Evolutionary conservation across 1,284 basidiomycete genomes (phyloP).

Genomic region (Farysia itapuensis): DNA sequence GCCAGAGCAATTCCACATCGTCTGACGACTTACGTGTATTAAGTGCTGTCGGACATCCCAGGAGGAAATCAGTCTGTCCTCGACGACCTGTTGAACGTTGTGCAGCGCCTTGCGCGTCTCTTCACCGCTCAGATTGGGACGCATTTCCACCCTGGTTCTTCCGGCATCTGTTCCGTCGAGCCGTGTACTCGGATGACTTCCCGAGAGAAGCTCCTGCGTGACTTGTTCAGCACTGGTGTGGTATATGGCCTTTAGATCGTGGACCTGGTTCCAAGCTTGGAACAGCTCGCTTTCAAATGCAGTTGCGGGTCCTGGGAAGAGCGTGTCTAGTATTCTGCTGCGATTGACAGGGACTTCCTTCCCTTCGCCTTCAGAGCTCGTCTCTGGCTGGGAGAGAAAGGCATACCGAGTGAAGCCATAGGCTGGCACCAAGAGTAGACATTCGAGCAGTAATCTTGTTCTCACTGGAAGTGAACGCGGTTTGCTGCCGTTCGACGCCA

Average conservation of each 20-base stretch:
- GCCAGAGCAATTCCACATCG: too few species aligned
- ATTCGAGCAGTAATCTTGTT: not conserved
- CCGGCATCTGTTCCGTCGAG: too few species aligned
- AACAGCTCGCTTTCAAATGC: conserved; percentile 7
- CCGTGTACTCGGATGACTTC: too few species aligned
- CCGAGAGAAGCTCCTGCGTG: not conserved
- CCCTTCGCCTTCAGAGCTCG: not conserved
- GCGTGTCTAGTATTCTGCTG: conserved; percentile 3
- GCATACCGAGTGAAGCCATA: not conserved
- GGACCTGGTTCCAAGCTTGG: conserved; percentile 6
- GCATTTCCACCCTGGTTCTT: conserved; percentile 1
- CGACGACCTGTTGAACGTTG: conserved; percentile 1
- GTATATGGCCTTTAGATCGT: conserved; percentile 5
- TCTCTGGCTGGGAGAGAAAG: not conserved
- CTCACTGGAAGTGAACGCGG: too few species aligned
- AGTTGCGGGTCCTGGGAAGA: conserved; percentile 14
- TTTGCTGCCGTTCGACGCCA: too few species aligned
- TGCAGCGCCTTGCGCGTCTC: conserved; percentile 1
- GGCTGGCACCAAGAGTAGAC: not conserved
- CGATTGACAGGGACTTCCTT: too few species aligned
- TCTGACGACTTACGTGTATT: conserved; percentile 1
- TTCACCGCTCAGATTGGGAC: not conserved
- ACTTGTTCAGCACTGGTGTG: not conserved
- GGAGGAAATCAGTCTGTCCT: conserved; percentile 3
- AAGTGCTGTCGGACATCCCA: conserved; percentile 11